A percentile compares a stretch with the other conserved stretches of the same genome.
Conservation (phyloP, 2,329 filamentous ascomycete genomes). For the Uncinocarpus reesii region DNA sequence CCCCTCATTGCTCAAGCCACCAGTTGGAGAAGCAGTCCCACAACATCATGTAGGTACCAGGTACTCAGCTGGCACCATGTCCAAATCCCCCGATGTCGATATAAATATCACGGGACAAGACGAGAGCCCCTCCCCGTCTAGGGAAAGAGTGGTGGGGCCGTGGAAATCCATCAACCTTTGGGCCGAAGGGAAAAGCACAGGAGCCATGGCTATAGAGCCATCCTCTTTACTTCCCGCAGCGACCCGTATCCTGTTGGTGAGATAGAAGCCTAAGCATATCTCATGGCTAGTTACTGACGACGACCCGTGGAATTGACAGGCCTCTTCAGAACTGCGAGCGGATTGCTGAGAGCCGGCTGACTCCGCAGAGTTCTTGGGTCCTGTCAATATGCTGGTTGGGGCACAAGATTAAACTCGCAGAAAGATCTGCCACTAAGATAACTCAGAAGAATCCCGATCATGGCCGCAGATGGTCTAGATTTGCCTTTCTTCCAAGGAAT, state of each 20-base stretch:
- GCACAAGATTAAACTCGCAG: slow-evolving; percentile 8
- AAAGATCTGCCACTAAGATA: slow-evolving; percentile 13
- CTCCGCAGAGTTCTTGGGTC: background rate
- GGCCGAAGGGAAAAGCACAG: background rate
- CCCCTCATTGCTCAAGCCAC: background rate
- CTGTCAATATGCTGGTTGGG: background rate
- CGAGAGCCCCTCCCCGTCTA: background rate
- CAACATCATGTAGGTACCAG: slow-evolving; percentile 5
- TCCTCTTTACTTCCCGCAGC: slow-evolving; percentile 1
- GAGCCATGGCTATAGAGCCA: background rate
- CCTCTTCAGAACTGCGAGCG: background rate
- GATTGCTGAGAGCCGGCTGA: background rate
- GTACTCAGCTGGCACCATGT: background rate
- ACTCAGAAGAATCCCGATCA: slow-evolving; percentile 9
- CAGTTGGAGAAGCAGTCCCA: background rate
- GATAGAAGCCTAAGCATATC: background rate
- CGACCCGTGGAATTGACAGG: background rate
- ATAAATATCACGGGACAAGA: background rate
- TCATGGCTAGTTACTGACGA: background rate
- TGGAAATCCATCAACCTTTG: background rate
- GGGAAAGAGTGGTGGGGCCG: background rate
- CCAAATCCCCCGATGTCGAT: background rate
- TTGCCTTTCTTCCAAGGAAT: slow-evolving; percentile 3
- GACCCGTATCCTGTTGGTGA: background rate
- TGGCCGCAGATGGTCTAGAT: slow-evolving; percentile 7